Percentiles rank a stretch among this genome's conserved stretches.
Conservation (phyloP, 139 green algal species). For the Zygnema circumcarinatum region DNA sequence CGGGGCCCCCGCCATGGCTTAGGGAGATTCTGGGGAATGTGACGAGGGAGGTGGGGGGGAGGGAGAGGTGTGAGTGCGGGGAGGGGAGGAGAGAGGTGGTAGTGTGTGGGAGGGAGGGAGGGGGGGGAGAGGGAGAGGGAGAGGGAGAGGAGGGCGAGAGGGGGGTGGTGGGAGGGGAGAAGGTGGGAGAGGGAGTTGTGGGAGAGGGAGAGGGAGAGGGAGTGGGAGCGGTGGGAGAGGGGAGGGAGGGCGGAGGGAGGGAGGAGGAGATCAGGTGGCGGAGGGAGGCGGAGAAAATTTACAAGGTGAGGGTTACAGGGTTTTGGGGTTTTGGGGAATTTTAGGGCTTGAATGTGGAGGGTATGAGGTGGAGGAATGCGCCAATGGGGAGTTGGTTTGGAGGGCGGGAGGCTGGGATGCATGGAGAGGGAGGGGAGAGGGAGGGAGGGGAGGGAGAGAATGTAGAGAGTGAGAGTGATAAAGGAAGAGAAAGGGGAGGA, state of each 20-base stretch:
- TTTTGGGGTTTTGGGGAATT: neutral
- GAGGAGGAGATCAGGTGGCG: neutral
- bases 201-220: neutral
- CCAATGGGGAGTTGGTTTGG: neutral
- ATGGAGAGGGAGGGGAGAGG: neutral
- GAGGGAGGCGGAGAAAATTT: neutral
- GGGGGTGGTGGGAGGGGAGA: neutral
- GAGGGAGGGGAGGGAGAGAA: neutral
- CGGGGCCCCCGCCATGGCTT: too few species aligned
- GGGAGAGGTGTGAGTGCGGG: too few species aligned
- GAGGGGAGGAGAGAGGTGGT: neutral
- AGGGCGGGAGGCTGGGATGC: neutral
- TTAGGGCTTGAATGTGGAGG: neutral
- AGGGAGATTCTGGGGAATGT: too few species aligned
- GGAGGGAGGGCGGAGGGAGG: neutral
- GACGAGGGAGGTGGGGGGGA: too few species aligned
- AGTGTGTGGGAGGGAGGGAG: neutral
- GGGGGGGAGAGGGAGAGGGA: neutral
- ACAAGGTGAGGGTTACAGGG: neutral
- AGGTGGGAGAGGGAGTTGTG: neutral
- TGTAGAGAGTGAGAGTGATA: neutral
- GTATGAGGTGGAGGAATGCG: neutral
- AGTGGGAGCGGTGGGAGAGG: neutral
- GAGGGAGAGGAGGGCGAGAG: neutral
- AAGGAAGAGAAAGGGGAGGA: neutral